Percentiles rank a stretch among this genome's conserved stretches.
Conservation (phyloP, 768 basidiomycete species). For the Candolleomyces eurysporus region DNA sequence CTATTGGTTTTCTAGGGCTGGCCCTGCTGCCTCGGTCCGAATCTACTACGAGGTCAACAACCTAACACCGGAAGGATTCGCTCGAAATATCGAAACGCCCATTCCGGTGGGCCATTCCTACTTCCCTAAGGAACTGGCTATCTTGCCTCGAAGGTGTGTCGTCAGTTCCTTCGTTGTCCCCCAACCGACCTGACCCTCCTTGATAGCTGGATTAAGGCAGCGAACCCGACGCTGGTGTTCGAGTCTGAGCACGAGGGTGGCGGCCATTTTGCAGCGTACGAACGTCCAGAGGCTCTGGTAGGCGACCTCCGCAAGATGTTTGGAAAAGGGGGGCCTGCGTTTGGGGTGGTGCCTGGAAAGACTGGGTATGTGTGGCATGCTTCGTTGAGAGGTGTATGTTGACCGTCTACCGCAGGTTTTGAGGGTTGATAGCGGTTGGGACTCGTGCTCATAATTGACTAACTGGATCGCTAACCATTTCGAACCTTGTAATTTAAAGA, state of each 20-base stretch:
- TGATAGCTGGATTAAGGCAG: conserved; percentile 40
- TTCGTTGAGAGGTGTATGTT: too few relatives aligned
- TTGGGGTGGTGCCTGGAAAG: conserved; percentile 43
- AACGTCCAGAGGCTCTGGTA: conserved; percentile 46
- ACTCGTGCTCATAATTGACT: too few relatives aligned
- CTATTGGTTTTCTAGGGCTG: conserved; percentile 56
- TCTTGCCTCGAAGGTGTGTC: conserved; percentile 29
- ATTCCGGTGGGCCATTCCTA: conserved; percentile 49
- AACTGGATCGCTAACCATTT: too few relatives aligned
- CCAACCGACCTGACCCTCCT: neutral
- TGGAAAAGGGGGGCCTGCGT: conserved; percentile 47
- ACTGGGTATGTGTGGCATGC: conserved; percentile 32
- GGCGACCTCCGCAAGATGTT: conserved; percentile 57
- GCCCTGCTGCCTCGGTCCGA: conserved; percentile 54
- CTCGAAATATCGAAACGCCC: conserved; percentile 3
- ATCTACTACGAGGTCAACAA: conserved; percentile 54
- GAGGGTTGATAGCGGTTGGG: too few relatives aligned
- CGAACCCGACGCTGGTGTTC: conserved; percentile 37
- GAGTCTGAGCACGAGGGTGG: conserved; percentile 47
- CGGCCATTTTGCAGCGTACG: conserved; percentile 59
- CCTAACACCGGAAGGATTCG: neutral
- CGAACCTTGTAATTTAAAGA: too few relatives aligned
- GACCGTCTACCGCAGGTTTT: too few relatives aligned
- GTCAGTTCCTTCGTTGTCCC: neutral
- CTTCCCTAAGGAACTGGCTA: conserved; percentile 49